A percentile compares a stretch with the other conserved stretches of the same genome.
Evolutionary conservation across 2,329 filamentous ascomycete genomes (phyloP).

Genomic region (Cladosporium oxysporum): DNA sequence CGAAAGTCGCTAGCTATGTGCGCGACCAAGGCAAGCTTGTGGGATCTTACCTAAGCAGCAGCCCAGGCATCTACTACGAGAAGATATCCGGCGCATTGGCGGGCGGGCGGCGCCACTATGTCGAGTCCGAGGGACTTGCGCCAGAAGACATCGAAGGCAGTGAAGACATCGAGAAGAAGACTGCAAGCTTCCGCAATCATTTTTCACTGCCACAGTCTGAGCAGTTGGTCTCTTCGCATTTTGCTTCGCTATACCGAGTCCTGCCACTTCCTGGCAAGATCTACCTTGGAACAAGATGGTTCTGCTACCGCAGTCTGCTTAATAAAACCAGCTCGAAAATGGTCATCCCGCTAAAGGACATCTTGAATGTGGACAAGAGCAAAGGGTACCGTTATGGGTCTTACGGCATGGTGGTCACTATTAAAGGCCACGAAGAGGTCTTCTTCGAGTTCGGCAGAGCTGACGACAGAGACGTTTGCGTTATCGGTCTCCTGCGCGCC

Average conservation of each 20-base stretch:
- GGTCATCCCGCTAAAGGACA: constrained; percentile 84
- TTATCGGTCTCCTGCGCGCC: constrained; percentile 74
- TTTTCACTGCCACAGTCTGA: constrained; percentile 87
- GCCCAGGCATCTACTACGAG: constrained; percentile 94
- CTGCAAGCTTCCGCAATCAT: constrained; percentile 77
- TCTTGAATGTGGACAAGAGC: constrained; percentile 92
- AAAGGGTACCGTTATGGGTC: constrained; percentile 93
- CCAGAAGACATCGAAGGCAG: constrained; percentile 65
- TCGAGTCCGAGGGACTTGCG: constrained; percentile 64
- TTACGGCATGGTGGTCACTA: constrained; percentile 86
- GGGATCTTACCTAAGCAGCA: constrained; percentile 66
- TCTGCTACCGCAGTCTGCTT: constrained; percentile 90
- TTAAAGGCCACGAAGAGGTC: constrained; percentile 89
- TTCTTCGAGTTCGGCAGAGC: constrained; percentile 88
- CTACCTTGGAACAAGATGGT: constrained; percentile 82
- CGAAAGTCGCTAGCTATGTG: constrained; percentile 79
- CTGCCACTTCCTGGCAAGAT: constrained; percentile 94
- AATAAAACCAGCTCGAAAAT: constrained; percentile 89
- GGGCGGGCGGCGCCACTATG: constrained; percentile 86
- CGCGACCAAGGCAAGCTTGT: constrained; percentile 77
- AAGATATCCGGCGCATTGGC: constrained; percentile 98
- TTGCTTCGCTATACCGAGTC: constrained; percentile 86
- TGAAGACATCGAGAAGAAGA: constrained; percentile 55
- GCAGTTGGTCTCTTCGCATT: constrained; percentile 84
- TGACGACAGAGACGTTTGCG: constrained; percentile 84